Conservation (phyloP, 495 filamentous ascomycete species). For the Cercophora scortea region DNA sequence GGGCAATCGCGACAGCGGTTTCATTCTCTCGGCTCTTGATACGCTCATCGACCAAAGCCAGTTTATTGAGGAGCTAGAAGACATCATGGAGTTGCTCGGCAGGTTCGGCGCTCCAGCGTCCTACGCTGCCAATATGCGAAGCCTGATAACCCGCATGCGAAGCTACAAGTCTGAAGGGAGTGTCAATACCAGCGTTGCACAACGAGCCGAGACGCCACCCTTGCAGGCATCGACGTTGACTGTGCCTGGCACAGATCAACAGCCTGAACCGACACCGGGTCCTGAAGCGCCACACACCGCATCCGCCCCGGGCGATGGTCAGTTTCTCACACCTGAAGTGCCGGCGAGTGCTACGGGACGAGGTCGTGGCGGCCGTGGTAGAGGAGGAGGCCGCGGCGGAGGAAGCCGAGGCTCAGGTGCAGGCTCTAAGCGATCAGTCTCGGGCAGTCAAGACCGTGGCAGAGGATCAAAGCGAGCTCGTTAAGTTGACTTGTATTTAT, state of each 20-base stretch:
- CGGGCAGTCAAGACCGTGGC: constrained; percentile 8
- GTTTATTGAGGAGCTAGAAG: constrained; percentile 25
- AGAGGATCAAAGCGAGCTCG: constrained; percentile 11
- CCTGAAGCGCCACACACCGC: not conserved
- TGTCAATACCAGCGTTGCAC: not conserved
- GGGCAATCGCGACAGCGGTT: constrained; percentile 26
- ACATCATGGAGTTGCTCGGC: constrained; percentile 20
- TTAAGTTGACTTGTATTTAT: not conserved
- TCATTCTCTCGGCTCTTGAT: constrained; percentile 28
- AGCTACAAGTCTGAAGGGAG: constrained; percentile 7
- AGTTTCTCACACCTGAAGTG: constrained; percentile 12
- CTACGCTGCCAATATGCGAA: constrained; percentile 22
- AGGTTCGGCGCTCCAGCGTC: constrained; percentile 16
- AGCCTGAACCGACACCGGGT: not conserved
- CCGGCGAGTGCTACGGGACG: constrained; percentile 9
- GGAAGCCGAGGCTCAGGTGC: not conserved
- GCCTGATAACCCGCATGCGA: constrained; percentile 22
- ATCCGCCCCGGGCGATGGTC: not conserved
- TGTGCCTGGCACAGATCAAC: not conserved
- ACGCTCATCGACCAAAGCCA: constrained; percentile 30
- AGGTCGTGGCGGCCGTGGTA: constrained; percentile 1
- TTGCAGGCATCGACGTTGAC: not conserved
- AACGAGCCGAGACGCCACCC: constrained; percentile 11
- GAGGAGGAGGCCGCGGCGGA: not conserved
- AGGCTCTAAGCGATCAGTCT: constrained; percentile 16